phyloP scores from a whole-genome alignment of 176 grass and related monocot genomes.

The Aechmea fasciata region DNA sequence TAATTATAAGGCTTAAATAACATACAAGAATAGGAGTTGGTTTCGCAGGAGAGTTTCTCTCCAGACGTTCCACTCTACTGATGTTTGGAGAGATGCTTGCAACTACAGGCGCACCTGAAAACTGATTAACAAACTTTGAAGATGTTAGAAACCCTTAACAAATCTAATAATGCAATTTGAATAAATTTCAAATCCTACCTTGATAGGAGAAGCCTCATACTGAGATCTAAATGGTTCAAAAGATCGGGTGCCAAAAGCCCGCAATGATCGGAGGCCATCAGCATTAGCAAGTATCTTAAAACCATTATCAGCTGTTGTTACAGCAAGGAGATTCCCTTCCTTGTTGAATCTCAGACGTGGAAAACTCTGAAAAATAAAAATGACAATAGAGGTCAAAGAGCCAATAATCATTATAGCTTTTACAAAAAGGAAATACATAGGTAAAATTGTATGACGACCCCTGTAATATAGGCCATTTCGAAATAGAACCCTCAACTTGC shows the following conservation, averaged over 20 bases:
- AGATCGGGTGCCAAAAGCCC: slow-evolving; percentile 36
- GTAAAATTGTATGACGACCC: no score
- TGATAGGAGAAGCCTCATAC: slow-evolving; percentile 86
- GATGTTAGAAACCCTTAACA: slow-evolving; percentile 11
- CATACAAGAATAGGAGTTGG: slow-evolving; percentile 73
- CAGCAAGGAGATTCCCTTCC: slow-evolving; percentile 94
- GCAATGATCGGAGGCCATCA: slow-evolving; percentile 61
- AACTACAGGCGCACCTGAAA: slow-evolving; percentile 75
- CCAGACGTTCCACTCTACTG: slow-evolving; percentile 64
- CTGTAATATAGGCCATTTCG: no score
- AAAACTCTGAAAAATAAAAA: slow-evolving; percentile 40
- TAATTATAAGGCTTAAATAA: slow-evolving; percentile 12
- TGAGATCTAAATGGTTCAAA: slow-evolving; percentile 66
- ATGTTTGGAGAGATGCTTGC: slow-evolving; percentile 59
- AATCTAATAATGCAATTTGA: background rate
- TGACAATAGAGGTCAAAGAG: slow-evolving; percentile 20
- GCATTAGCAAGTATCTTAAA: slow-evolving; percentile 94
- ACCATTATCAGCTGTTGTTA: slow-evolving; percentile 76
- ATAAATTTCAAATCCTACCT: slow-evolving; percentile 23
- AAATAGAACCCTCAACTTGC: no score
- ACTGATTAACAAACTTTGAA: slow-evolving; percentile 33
- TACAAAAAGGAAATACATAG: slow-evolving; percentile 2
- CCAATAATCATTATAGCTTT: background rate
- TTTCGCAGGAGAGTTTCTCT: slow-evolving; percentile 86
- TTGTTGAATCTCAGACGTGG: slow-evolving; percentile 95